Percentiles rank a stretch among this genome's conserved stretches.
Evolutionary conservation across 768 basidiomycete genomes (phyloP).

Genomic region (Grammothele lineata): DNA sequence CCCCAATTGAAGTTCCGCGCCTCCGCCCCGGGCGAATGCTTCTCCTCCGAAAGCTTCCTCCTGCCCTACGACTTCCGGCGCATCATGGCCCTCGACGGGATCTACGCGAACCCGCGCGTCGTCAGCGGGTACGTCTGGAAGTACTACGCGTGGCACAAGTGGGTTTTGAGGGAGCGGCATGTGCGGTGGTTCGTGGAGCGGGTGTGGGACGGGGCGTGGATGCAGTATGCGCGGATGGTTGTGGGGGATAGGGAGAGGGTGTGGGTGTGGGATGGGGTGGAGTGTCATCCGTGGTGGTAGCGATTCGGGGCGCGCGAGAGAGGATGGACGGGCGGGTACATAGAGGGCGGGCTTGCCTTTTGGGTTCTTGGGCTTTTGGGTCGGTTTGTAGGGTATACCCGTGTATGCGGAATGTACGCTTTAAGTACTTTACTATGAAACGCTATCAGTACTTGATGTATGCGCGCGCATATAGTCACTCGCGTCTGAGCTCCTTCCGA

Average conservation of each 20-base stretch:
- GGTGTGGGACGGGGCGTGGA: conserved; percentile 33
- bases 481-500: too few species aligned
- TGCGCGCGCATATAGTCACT: too few species aligned
- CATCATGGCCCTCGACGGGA: conserved; percentile 32
- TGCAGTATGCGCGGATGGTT: conserved; percentile 33
- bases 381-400: too few species aligned
- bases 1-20: conserved; percentile 30
- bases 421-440: too few species aligned
- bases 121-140: conserved; percentile 33
- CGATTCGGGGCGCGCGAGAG: too few species aligned
- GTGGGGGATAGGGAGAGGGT: conserved; percentile 30
- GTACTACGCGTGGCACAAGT: conserved; percentile 26
- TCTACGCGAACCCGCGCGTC: conserved; percentile 37
- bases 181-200: conserved; percentile 40
- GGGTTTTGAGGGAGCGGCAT: conserved; percentile 31
- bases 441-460: too few species aligned
- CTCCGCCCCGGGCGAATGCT: conserved; percentile 27
- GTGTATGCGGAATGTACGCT: too few species aligned
- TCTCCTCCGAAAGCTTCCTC: conserved; percentile 36
- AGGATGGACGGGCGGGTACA: too few species aligned
- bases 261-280: conserved; percentile 33
- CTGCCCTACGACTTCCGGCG: conserved; percentile 41
- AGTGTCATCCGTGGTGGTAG: conserved; percentile 31
- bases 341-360: too few species aligned
- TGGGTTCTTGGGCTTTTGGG: too few species aligned